Base-by-base conservation (phyloP, 768 basidiomycete species). In the Phylloporus arenicola region DNA sequence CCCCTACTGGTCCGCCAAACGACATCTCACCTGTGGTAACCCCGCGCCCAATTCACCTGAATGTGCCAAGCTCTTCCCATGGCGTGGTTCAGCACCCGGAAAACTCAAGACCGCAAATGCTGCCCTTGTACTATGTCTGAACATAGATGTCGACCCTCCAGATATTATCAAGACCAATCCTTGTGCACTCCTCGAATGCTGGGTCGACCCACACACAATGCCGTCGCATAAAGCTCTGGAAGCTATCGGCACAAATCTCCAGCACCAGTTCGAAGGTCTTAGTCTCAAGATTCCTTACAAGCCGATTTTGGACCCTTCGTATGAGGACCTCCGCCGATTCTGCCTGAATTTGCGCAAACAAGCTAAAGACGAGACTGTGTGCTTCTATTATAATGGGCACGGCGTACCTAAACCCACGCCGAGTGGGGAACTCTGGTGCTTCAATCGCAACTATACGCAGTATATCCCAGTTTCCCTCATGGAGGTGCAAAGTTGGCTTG, bases 351-450 rank as follows among this genome's bases (percentile, higher is more conserved):
- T 95, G 35, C 83, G 96, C 48, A 90, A 87, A 61, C 81, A 84
- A 44, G 93, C 95, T 1, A 92, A 92, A 66, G 88, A 93, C 33
- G 96, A 99, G 62, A 85, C 96, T 2, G 84, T 92, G 7, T 74
- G 97, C 25, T 95, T 98, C 69, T 92, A 98, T 70, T 99, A 98
- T 71, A 99, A 98, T 56, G 96, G 96, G 3, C 96, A 98, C 55
- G 96, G 96, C 20, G 96, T 99, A 19, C 95, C 95, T 2, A 94
- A 91, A 62, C 96, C 96, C 11, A 98, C 96, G 0, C 76, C 88
- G 0, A 93, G 90, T 55, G 89, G 96, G 20, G 96, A 99, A 69
- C 78, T 99, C 46, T 99, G 96, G 96, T 94, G 96, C 49, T 99
- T 99, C 75, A 98, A 99, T 69, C 78, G 84, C 61, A 88, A 83